phyloP scores from a whole-genome alignment of 2,329 filamentous ascomycete genomes.

The Penicillium sp. region DNA sequence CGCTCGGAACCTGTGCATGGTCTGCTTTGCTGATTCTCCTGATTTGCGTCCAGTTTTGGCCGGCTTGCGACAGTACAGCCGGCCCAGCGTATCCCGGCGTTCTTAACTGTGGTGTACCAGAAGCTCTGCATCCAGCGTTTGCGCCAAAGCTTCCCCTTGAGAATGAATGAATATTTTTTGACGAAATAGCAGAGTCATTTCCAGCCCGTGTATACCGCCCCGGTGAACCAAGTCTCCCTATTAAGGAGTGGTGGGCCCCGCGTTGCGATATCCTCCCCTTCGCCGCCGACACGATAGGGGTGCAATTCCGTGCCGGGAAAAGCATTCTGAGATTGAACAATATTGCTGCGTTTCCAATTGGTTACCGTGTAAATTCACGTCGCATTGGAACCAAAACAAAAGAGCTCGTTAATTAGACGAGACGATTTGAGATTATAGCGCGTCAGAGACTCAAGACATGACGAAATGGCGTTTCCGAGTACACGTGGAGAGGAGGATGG shows the following conservation, averaged over 20 bases:
- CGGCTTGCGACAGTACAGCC: background rate
- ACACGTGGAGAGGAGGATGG: background rate
- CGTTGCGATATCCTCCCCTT: slow-evolving; percentile 4
- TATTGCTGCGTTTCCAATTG: background rate
- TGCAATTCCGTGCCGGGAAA: slow-evolving; percentile 9
- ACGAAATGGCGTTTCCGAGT: slow-evolving; percentile 12
- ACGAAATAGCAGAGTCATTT: background rate
- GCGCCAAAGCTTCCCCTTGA: background rate
- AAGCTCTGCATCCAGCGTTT: background rate
- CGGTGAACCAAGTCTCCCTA: background rate
- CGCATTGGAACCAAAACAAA: background rate
- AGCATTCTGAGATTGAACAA: slow-evolving; percentile 5
- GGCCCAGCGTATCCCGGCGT: background rate
- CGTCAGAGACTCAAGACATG: slow-evolving; percentile 11
- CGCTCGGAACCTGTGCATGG: slow-evolving; percentile 15
- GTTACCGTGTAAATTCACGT: background rate
- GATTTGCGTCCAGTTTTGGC: slow-evolving; percentile 6
- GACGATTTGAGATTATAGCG: background rate
- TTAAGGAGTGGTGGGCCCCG: background rate
- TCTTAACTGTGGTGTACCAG: background rate
- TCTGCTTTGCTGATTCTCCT: slow-evolving; percentile 20
- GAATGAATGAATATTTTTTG: background rate
- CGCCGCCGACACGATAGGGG: slow-evolving; percentile 10
- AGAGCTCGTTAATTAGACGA: background rate
- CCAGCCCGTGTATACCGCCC: background rate